Evolutionary conservation across 306 rosid genomes (phyloP).

Genomic region (Corylus americana): DNA sequence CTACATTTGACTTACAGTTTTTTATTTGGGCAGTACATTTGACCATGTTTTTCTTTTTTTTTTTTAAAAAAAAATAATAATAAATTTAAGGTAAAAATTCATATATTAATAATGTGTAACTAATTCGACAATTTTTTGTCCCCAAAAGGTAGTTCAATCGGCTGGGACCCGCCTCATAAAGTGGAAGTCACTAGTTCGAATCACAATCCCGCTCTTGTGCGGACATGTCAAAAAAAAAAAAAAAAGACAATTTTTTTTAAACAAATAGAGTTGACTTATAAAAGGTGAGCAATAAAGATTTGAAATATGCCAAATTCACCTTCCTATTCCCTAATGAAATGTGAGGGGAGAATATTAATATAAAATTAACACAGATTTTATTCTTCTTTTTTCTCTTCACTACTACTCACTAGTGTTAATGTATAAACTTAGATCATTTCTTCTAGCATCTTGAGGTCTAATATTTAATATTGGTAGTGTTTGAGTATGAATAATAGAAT

Average conservation of each 20-base stretch:
- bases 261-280: neutral
- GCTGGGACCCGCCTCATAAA: no score
- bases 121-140: neutral
- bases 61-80: neutral
- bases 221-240: no score
- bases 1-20: neutral
- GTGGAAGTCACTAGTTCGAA: no score
- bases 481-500: no score
- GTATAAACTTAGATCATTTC: no score
- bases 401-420: no score
- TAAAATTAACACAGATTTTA: neutral
- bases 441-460: neutral
- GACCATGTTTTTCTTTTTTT: neutral
- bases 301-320: neutral
- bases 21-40: neutral
- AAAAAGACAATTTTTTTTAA: neutral
- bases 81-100: neutral
- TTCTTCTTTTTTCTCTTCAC: neutral
- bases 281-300: neutral
- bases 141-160: no score
- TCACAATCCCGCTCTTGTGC: no score
- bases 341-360: neutral
- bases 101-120: neutral
- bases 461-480: no score
- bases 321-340: neutral